Evolutionary conservation across 139 green algal genomes (phyloP), one percentile per base, ranked within the genome.

Genomic region (Chlorella sp.): DNA sequence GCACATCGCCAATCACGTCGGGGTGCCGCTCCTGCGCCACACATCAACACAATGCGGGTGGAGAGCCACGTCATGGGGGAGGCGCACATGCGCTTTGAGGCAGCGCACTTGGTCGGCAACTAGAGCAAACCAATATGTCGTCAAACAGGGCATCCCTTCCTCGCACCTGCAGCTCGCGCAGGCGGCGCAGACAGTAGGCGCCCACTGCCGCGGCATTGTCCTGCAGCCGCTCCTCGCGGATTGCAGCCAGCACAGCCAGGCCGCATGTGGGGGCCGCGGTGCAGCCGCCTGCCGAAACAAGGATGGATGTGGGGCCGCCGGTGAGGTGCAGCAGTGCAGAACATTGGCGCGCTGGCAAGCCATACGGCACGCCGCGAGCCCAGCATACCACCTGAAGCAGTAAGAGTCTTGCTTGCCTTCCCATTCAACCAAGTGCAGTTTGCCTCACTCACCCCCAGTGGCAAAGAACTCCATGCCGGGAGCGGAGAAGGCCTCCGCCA

Each of bases 401-500:
- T 9, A 51, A 9, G 6, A 51, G 44, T 9, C 9, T 6, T 51
- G 44, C 44, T 51, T 51, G n/a, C n/a, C n/a, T n/a, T n/a, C n/a
- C n/a, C n/a, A n/a, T n/a, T n/a, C n/a, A n/a, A n/a, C n/a, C n/a
- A n/a, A n/a, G n/a, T n/a, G n/a, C n/a, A n/a, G n/a, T 7, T 34
- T 20, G 16, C 34, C 12, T 28, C 15, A 11, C 78, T 93, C 96
- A 47, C 97, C 97, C 89, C 94, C 98, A 55, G 97, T 99, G 89
- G 99, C 99, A 91, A 99, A 99, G 88, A 99, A 97, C 78, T 89
- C 85, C 80, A 87, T 87, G 74, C 98, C 83, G 13, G 91, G 67
- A 25, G 70, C 60, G 0, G 93, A 70, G 70, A 97, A 82, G 30
- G 64, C 79, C n/a, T 88, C 85, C 1, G 95, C 96, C 56, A 99